Evolutionary conservation across 768 basidiomycete species (phyloP), one percentile per base, ranked within the genome.

Genomic region (Termitomyces sp.): DNA sequence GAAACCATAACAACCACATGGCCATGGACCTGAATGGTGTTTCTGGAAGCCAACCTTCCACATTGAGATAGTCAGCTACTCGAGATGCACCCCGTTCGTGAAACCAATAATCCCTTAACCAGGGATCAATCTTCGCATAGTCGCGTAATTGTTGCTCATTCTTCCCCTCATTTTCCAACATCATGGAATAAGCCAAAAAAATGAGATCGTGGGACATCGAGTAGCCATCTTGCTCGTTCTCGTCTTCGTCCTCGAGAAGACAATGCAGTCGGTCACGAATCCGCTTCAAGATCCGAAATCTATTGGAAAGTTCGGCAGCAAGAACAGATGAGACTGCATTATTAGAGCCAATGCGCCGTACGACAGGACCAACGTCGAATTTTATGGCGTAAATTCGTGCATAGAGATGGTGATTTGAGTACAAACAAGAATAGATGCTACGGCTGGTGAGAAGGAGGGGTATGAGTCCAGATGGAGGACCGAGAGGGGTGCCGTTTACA

Each of bases 1-100:
- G 70, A 61, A 88, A 82, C 88, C 89, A 92, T 63, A 88, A 82
- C 18, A 92, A 65, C 90, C 88, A 92, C 81, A 90, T 86, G 3
- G 84, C 87, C 46, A 90, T 67, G 3, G 85, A 74, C 46, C 77
- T 80, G 20, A 75, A 72, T 59, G 75, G 74, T 55, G 79, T 74
- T 49, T 83, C 79, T 37, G 71, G 65, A 0, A 85, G 86, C 88
- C 90, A 92, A 4, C 65, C 59, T 22, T 80, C 79, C 9, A 62
- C 67, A n/a, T 64, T 66, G 24, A 85, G 72, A 41, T 67, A 68
- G 37, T 68, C 64, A 24, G 71, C 71, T 0, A 82, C 80, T 37
- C 69, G 68, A 26, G 87, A 88, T 27, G 83, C 77, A 2, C 88
- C 87, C 16, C 71, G 60, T 10, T 76, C 71, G 57, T 82, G 77